Evolutionary conservation across 176 grass and related monocot species (phyloP).

Genomic region (Metroxylon sagu): DNA sequence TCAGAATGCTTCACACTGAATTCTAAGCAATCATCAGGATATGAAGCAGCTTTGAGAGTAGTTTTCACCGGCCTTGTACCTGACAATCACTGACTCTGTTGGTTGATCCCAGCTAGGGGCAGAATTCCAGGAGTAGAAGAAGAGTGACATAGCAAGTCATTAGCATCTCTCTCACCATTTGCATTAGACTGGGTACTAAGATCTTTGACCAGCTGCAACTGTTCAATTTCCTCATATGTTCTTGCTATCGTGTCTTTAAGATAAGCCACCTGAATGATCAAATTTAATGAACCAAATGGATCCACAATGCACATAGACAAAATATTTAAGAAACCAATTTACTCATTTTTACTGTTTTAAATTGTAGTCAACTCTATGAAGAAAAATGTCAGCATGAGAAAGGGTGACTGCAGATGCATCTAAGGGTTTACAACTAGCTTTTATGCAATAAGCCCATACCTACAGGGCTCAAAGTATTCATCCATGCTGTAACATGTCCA

Average conservation of each 20-base stretch:
- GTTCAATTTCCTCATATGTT: conserved; percentile 17
- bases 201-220: conserved; percentile 1
- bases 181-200: background rate
- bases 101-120: background rate
- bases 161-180: background rate
- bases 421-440: no score
- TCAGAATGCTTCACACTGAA: conserved; percentile 9
- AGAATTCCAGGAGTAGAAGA: background rate
- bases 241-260: conserved; percentile 18
- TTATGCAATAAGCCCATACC: no score
- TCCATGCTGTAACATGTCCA: no score
- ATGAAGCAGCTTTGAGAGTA: background rate
- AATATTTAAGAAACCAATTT: no score
- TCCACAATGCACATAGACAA: no score
- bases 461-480: no score
- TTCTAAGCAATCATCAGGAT: background rate
- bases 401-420: no score
- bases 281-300: background rate
- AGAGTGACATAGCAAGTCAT: background rate
- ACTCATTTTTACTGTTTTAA: no score
- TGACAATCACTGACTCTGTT: background rate
- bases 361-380: no score
- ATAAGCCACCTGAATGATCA: conserved; percentile 4
- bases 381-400: no score
- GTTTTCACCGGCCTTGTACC: background rate